These are phyloP conservation scores for Tolypocladium nubicola DNA, from an alignment of 2,329 filamentous ascomycete species.

Conservation along the genomic window DNA sequence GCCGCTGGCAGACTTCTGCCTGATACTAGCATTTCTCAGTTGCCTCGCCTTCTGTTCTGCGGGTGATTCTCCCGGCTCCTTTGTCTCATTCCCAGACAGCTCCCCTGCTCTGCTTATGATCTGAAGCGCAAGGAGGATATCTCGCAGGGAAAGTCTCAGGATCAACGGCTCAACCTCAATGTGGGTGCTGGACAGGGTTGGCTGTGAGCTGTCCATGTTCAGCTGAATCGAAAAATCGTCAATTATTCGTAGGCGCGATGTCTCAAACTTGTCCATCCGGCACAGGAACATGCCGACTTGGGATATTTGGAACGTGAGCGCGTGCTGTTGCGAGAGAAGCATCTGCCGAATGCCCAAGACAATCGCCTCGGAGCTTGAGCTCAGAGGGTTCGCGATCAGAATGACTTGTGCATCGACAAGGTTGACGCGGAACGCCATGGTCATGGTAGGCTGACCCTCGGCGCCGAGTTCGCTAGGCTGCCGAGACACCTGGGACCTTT, in stretches of 20 bases:
- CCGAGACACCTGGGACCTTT: constrained; percentile 14
- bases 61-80: constrained; percentile 21
- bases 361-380: constrained; percentile 85
- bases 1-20: constrained; percentile 46
- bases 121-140: constrained; percentile 88
- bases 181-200: constrained; percentile 65
- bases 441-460: constrained; percentile 40
- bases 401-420: constrained; percentile 95
- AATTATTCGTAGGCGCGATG: constrained; percentile 77
- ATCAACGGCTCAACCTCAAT: constrained; percentile 87
- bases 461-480: constrained; percentile 11
- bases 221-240: constrained; percentile 93
- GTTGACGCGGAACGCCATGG: constrained; percentile 80
- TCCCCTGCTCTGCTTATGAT: constrained; percentile 87
- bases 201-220: constrained; percentile 63
- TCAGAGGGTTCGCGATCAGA: constrained; percentile 87
- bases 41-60: constrained; percentile 48
- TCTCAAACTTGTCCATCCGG: constrained; percentile 96
- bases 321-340: constrained; percentile 85
- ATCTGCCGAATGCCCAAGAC: constrained; percentile 92
- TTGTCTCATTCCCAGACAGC: constrained; percentile 58
- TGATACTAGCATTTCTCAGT: constrained; percentile 36
- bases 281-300: constrained; percentile 97
- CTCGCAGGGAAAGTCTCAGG: constrained; percentile 77
- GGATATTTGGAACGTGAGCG: constrained; percentile 84